A percentile compares a stretch with the other conserved stretches of the same genome.
Conservation (phyloP, 2,329 filamentous ascomycete genomes). For the Nothophoma quercina region DNA sequence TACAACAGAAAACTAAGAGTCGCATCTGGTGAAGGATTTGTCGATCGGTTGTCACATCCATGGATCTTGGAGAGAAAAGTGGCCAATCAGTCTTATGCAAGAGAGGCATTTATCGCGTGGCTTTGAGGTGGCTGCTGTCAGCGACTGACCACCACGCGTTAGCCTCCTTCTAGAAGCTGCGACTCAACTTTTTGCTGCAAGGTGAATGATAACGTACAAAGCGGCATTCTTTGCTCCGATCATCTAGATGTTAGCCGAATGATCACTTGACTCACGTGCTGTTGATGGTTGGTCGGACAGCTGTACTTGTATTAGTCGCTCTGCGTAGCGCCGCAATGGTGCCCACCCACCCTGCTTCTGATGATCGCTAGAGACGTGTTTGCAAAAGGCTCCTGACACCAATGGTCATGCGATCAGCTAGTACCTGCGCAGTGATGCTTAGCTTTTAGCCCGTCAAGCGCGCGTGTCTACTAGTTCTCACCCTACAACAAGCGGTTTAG, state of each 20-base stretch:
- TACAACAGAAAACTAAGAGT: no score
- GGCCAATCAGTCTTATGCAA: background rate
- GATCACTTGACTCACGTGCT: background rate
- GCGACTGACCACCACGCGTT: background rate
- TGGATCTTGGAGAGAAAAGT: background rate
- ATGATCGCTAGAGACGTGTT: background rate
- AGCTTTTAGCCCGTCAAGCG: background rate
- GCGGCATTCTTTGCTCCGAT: slow-evolving; percentile 1
- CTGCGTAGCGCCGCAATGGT: background rate
- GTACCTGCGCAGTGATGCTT: no score
- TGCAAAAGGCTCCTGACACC: background rate
- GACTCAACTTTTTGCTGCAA: background rate
- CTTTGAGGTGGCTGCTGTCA: slow-evolving; percentile 3
- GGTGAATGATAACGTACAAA: background rate
- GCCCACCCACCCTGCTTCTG: background rate
- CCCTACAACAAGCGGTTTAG: background rate
- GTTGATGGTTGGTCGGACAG: background rate
- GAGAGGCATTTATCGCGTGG: slow-evolving; percentile 2
- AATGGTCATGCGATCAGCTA: background rate
- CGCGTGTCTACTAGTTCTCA: background rate
- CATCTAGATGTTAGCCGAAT: background rate
- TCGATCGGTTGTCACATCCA: no score
- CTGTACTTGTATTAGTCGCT: background rate
- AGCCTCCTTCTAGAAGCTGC: slow-evolving; percentile 15
- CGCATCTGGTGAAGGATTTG: no score